Conservation (phyloP, 2,329 filamentous ascomycete species). For the Periconia macrospinosa region DNA sequence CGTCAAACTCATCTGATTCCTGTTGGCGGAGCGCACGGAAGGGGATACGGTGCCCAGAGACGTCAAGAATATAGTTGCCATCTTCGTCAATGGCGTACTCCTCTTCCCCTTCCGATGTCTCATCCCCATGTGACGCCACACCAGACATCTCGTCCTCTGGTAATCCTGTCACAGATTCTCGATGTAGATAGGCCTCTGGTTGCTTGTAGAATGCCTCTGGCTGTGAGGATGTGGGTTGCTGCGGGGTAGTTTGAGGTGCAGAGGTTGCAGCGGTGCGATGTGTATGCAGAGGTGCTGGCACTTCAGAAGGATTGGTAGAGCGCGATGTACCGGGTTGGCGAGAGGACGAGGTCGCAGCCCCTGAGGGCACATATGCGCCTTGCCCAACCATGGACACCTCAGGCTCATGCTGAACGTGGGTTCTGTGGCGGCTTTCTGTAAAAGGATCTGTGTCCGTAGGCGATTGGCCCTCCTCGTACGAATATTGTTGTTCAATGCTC, state of each 20-base stretch:
- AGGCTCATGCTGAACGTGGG: constrained; percentile 28
- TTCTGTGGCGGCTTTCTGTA: constrained; percentile 48
- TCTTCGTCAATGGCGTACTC: constrained; percentile 41
- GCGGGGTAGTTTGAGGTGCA: constrained; percentile 21
- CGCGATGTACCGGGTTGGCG: constrained; percentile 20
- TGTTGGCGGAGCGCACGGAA: constrained; percentile 35
- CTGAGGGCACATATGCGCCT: constrained; percentile 39
- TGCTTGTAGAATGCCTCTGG: constrained; percentile 45
- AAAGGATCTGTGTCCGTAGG: constrained; percentile 66
- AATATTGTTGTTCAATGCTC: constrained; percentile 49
- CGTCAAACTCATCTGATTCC: constrained; percentile 58
- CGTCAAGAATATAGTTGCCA: constrained; percentile 42
- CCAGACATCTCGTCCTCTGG: constrained; percentile 42
- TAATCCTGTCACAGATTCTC: constrained; percentile 21
- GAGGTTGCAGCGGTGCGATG: constrained; percentile 23
- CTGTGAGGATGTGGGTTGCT: constrained; percentile 27
- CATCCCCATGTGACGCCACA: constrained; percentile 37
- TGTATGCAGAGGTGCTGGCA: constrained; percentile 30
- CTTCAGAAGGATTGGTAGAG: constrained; percentile 19
- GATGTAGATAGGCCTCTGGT: constrained; percentile 40
- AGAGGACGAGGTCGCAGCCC: constrained; percentile 22
- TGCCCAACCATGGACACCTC: constrained; percentile 35
- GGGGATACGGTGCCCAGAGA: constrained; percentile 37
- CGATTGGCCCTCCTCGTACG: constrained; percentile 54
- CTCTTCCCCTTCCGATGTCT: constrained; percentile 39